Evolutionary conservation across 495 filamentous ascomycete genomes (phyloP).

Genomic region (Daldinia vernicosa): DNA sequence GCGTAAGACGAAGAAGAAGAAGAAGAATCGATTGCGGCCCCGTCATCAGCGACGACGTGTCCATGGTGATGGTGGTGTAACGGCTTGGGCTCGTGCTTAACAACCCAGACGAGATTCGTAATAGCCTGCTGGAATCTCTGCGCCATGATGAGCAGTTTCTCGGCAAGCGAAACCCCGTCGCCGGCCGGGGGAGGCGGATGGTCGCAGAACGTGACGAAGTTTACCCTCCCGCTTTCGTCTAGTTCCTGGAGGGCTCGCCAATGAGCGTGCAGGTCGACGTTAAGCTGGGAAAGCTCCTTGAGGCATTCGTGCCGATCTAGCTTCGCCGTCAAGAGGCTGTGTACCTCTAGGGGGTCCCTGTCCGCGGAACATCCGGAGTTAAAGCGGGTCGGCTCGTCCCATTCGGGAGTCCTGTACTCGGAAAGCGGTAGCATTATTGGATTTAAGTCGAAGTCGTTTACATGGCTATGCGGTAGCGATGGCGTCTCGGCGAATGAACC

Average conservation of each 20-base stretch:
- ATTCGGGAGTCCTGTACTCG: conserved; percentile 12
- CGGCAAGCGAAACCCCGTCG: conserved; percentile 30
- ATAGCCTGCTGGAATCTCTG: conserved; percentile 35
- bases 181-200: conserved; percentile 24
- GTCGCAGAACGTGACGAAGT: conserved; percentile 25
- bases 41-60: neutral
- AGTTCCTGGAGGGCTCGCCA: conserved; percentile 6
- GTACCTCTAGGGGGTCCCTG: conserved; percentile 27
- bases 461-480: neutral
- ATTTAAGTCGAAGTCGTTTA: neutral
- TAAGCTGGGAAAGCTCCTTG: conserved; percentile 32
- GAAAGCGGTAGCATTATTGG: neutral
- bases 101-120: conserved; percentile 35
- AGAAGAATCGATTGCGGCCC: neutral
- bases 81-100: conserved; percentile 27
- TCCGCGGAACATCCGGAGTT: neutral
- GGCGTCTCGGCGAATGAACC: neutral
- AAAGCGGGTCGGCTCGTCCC: conserved; percentile 7
- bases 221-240: conserved; percentile 2
- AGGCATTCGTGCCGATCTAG: conserved; percentile 32
- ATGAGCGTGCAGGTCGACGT: conserved; percentile 29
- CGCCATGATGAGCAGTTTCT: conserved; percentile 37
- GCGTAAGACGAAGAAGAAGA: conserved; percentile 2
- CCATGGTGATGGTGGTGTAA: neutral
- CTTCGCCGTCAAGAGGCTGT: conserved; percentile 32